Evolutionary conservation across 331 rosid genomes (phyloP).

Genomic region (Pyracantha coccinea): DNA sequence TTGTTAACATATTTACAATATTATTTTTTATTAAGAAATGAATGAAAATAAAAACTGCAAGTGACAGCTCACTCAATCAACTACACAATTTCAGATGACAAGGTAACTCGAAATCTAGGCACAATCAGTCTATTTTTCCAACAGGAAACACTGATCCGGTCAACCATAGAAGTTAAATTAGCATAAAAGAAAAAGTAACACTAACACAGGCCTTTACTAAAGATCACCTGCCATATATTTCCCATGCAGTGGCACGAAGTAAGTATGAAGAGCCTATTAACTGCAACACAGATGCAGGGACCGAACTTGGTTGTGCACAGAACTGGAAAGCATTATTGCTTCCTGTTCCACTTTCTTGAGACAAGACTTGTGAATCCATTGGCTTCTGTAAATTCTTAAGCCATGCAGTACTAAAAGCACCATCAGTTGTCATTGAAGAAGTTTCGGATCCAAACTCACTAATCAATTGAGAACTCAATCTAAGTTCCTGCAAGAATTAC

Average conservation of each 20-base stretch:
- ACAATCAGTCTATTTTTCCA: not conserved
- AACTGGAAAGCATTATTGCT: slow-evolving; percentile 53
- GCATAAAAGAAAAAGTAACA: slow-evolving; percentile 1
- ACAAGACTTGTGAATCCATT: slow-evolving; percentile 54
- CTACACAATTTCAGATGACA: not conserved
- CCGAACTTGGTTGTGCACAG: slow-evolving; percentile 71
- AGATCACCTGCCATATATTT: slow-evolving; percentile 81
- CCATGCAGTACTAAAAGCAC: slow-evolving; percentile 80
- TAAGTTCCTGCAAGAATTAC: slow-evolving; percentile 57
- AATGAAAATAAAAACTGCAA: not conserved
- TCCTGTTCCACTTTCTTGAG: slow-evolving; percentile 55
- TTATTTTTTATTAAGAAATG: not conserved
- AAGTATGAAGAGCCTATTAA: slow-evolving; percentile 81
- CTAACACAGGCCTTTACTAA: not conserved
- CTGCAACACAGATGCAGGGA: slow-evolving; percentile 93
- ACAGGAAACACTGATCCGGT: not conserved
- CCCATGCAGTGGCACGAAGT: slow-evolving; percentile 89
- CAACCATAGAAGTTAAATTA: not conserved
- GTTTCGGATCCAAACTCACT: slow-evolving; percentile 68
- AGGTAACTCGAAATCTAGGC: not conserved
- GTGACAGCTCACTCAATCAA: slow-evolving; percentile 1
- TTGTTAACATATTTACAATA: not conserved
- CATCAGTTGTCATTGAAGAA: slow-evolving; percentile 72
- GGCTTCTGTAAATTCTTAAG: slow-evolving; percentile 82
- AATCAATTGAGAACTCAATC: slow-evolving; percentile 77